Percentiles rank a stretch among this genome's conserved stretches.
phyloP scores from a whole-genome alignment of 2,329 filamentous ascomycete genomes.

The Chaetomiaceae sp. region DNA sequence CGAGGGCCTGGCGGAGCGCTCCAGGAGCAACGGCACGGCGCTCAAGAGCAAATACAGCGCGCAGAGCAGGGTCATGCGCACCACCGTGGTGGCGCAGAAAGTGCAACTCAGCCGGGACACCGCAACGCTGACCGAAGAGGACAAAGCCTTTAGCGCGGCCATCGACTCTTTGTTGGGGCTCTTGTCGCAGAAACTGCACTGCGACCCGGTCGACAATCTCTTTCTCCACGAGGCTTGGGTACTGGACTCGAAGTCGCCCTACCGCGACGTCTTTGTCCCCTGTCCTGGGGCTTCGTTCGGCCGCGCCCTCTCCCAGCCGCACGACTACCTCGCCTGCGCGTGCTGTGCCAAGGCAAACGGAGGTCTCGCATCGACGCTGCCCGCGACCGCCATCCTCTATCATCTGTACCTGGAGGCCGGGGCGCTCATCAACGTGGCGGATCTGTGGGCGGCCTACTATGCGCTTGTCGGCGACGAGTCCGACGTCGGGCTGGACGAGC shows the following conservation, averaged over 20 bases:
- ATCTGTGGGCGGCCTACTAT: conserved; percentile 74
- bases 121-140: conserved; percentile 63
- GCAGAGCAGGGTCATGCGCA: conserved; percentile 64
- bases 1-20: conserved; percentile 40
- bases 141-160: conserved; percentile 63
- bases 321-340: conserved; percentile 71
- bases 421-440: conserved; percentile 69
- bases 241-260: conserved; percentile 66
- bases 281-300: conserved; percentile 66
- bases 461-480: conserved; percentile 51
- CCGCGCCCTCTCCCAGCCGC: conserved; percentile 64
- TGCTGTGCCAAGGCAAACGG: conserved; percentile 55
- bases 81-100: conserved; percentile 75
- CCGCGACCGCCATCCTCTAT: conserved; percentile 69
- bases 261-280: conserved; percentile 70
- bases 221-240: conserved; percentile 69
- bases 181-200: conserved; percentile 37
- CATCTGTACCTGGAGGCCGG: conserved; percentile 76
- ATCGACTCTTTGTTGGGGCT: conserved; percentile 52
- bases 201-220: conserved; percentile 40
- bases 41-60: conserved; percentile 73
- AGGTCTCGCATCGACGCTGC: conserved; percentile 56
- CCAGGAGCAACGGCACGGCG: conserved; percentile 41
- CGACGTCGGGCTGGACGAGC: conserved; percentile 44
- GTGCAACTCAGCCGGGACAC: conserved; percentile 74